Percentiles rank a stretch among this genome's conserved stretches.
phyloP scores from a whole-genome alignment of 2,329 filamentous ascomycete species.

The Aurifilum marmelostoma region DNA sequence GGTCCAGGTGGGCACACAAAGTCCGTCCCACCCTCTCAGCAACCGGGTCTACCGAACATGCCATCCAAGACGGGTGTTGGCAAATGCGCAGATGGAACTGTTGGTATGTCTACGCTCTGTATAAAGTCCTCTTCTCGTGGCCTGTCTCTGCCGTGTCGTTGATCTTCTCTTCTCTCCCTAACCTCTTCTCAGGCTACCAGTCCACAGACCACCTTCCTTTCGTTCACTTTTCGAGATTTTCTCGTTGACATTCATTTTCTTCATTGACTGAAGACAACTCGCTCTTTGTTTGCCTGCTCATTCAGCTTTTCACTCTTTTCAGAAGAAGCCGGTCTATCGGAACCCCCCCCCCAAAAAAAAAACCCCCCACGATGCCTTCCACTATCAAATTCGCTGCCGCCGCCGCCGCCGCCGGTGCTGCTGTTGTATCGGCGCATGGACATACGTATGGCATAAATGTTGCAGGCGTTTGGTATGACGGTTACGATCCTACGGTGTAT shows the following conservation, averaged over 20 bases:
- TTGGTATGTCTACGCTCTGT: neutral
- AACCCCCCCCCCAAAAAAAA: neutral
- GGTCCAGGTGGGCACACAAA: conserved; percentile 5
- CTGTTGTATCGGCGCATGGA: conserved; percentile 36
- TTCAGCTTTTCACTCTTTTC: conserved; percentile 7
- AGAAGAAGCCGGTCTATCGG: conserved; percentile 24
- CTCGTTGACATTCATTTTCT: conserved; percentile 27
- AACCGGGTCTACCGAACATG: neutral
- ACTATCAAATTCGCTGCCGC: conserved; percentile 13
- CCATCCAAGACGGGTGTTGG: neutral
- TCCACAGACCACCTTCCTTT: conserved; percentile 10
- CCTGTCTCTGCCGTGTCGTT: neutral
- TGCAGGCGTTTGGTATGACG: conserved; percentile 35
- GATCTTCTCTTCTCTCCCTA: neutral
- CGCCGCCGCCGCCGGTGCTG: conserved; percentile 31
- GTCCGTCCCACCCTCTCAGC: neutral
- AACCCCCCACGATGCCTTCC: conserved; percentile 27
- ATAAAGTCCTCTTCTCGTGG: conserved; percentile 17
- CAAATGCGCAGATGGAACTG: neutral
- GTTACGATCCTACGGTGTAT: conserved; percentile 33
- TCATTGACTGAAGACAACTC: conserved; percentile 29
- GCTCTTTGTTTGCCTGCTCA: neutral
- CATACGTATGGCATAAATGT: conserved; percentile 38
- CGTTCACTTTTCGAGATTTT: conserved; percentile 11
- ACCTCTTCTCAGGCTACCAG: conserved; percentile 5